These are phyloP conservation scores for Saccharum officinarum DNA, from an alignment of 176 grass and related monocot genomes.

Conservation along the genomic window DNA sequence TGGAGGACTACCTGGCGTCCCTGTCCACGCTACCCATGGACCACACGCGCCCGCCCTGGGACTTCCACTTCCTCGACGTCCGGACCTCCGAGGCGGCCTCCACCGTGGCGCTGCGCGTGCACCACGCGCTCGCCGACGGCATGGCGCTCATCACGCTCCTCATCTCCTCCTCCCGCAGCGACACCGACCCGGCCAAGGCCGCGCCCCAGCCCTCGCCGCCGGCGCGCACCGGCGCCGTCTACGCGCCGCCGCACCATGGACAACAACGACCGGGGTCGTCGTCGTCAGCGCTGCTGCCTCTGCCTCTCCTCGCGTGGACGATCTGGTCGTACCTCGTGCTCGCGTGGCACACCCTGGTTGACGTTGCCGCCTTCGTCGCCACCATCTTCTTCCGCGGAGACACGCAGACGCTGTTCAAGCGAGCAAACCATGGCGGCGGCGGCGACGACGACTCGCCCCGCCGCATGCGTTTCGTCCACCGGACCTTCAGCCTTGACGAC, in stretches of 20 bases:
- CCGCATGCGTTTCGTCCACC: slow-evolving; percentile 22
- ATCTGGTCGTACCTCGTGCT: background rate
- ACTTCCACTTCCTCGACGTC: slow-evolving; percentile 71
- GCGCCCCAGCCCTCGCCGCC: background rate
- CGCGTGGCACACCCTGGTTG: background rate
- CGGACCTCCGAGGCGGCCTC: slow-evolving; percentile 47
- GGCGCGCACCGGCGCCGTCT: background rate
- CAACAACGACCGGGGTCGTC: too few relatives aligned
- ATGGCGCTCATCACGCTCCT: slow-evolving; percentile 60
- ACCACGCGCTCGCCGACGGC: slow-evolving; percentile 72
- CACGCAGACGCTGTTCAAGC: background rate
- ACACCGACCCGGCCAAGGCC: slow-evolving; percentile 33
- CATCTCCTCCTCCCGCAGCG: slow-evolving; percentile 44
- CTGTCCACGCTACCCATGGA: slow-evolving; percentile 40
- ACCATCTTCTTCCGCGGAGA: slow-evolving; percentile 1
- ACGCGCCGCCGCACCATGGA: background rate
- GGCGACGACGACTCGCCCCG: background rate
- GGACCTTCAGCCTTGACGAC: slow-evolving; percentile 35
- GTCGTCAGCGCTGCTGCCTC: too few relatives aligned
- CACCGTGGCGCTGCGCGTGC: slow-evolving; percentile 29
- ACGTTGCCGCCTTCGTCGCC: background rate
- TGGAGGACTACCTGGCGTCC: slow-evolving; percentile 55
- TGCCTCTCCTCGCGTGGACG: background rate
- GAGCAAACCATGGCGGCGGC: background rate
- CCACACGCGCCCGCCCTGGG: slow-evolving; percentile 50